Base-by-base conservation (phyloP, 2,329 filamentous ascomycete species). In the Venturia effusa region DNA sequence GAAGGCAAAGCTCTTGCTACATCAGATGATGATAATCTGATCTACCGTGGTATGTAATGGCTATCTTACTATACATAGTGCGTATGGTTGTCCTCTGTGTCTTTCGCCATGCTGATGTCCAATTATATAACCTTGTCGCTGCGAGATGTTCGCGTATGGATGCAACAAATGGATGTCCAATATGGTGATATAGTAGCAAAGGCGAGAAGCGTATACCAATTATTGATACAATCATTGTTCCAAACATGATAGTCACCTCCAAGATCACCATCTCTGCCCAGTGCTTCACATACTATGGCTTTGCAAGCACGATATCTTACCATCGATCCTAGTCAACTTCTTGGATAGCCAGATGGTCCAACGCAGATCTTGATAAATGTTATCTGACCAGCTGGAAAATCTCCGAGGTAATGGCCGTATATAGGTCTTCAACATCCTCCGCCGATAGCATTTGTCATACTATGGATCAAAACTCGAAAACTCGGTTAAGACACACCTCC, bases 131-230 rank as follows among this genome's bases (percentile, higher is more conserved):
- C 41, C 60, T 67, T 10, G 43, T 60, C 64, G 66, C 0, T 67
- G 66, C 66, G 62, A 66, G 40, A 67, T 67, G 27, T 64, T 61
- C 39, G 64, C 66, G 10, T 67, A 67, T 59, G 66, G 66, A 34
- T 67, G 66, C 59, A 66, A 63, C 40, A 66, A 67, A 37, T 59
- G 67, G 1, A 63, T 67, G 30, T 67, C 67, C 64, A 51, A 67
- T 57, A 66, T 66, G 10, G 22, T 67, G 10, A 51, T 45, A 22
- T 59, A 39, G 19, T 67, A 66, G 66, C 64, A 51, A 6, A 57
- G 34, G 19, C 40, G 45, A 32, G 66, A 66, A 11, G 66, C 66
- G 7, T 61, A 67, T 34, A 67, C 66, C 17, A 39, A 27, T n/a
- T n/a, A n/a, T n/a, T n/a, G n/a, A n/a, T n/a, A n/a, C n/a, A n/a